Percentiles rank a stretch among this genome's conserved stretches.
Evolutionary conservation across 768 basidiomycete genomes (phyloP).

Genomic region (Dentipellis sp.): DNA sequence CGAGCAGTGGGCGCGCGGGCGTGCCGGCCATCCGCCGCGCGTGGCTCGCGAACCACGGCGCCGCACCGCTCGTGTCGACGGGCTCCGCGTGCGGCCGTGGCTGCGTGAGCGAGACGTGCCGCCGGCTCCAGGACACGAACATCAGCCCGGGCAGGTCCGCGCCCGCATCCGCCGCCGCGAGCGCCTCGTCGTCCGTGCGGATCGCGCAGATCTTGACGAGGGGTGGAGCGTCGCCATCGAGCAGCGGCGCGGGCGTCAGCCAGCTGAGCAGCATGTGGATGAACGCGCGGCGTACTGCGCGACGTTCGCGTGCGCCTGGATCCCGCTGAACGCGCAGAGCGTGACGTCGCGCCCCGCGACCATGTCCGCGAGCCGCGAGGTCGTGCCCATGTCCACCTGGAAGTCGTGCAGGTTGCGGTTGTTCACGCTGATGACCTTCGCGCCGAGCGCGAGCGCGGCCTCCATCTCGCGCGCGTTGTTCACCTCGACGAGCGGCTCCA

Average conservation of each 20-base stretch:
- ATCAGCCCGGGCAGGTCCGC: conserved; percentile 90
- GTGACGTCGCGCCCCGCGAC: conserved; percentile 68
- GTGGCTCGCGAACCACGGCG: conserved; percentile 69
- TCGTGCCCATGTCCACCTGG: conserved; percentile 94
- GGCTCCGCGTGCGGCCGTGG: conserved; percentile 55
- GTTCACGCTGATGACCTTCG: conserved; percentile 95
- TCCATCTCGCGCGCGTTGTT: conserved; percentile 92
- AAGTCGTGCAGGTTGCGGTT: conserved; percentile 97
- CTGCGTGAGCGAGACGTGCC: conserved; percentile 48
- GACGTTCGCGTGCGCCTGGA: conserved; percentile 73
- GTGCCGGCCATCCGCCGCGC: conserved; percentile 43
- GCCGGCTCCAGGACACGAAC: conserved; percentile 72
- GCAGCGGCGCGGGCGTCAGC: conserved; percentile 21
- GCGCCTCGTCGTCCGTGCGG: conserved; percentile 62
- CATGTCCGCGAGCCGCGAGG: conserved; percentile 79
- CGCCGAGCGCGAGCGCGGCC: conserved; percentile 72
- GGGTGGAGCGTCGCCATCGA: conserved; percentile 11
- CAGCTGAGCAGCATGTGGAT: conserved; percentile 68
- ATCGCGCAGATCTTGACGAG: conserved; percentile 97
- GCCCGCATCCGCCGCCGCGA: conserved; percentile 70
- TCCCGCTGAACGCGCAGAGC: conserved; percentile 90
- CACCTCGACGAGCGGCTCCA: conserved; percentile 98
- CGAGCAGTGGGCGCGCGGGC: conserved; percentile 63
- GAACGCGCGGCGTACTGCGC: conserved; percentile 66
- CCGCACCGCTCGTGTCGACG: conserved; percentile 18